phyloP scores from a whole-genome alignment of 441 rosid species.

The Rhodomyrtus psidioides region DNA sequence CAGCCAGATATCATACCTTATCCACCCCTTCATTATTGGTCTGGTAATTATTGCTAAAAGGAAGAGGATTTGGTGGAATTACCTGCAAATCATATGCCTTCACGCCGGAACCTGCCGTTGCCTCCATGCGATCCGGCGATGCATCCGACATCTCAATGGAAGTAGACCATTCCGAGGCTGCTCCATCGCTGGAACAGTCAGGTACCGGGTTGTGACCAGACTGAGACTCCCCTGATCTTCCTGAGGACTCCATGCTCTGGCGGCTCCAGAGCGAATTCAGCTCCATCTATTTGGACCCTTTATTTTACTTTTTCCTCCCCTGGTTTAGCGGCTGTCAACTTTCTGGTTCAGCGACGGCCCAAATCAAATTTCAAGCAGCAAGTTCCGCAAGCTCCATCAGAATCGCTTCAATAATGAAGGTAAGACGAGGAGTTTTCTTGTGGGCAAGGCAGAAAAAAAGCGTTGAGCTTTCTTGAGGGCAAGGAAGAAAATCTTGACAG shows the following conservation, averaged over 20 bases:
- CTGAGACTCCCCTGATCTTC: conserved; percentile 15
- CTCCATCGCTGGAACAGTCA: conserved; percentile 28
- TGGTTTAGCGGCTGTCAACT: not conserved
- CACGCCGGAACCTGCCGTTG: conserved; percentile 21
- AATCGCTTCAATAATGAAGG: not conserved
- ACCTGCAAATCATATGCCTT: conserved; percentile 41
- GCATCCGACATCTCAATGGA: conserved; percentile 28
- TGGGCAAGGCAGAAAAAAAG: not conserved
- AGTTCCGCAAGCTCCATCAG: not conserved
- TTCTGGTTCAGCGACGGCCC: not conserved
- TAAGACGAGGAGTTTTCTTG: not conserved
- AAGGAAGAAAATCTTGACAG: not conserved
- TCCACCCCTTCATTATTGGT: too few species aligned
- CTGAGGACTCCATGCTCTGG: conserved; percentile 26
- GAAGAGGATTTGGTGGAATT: conserved; percentile 10
- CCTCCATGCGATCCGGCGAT: conserved; percentile 28
- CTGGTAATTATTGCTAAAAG: not conserved
- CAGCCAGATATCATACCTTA: not conserved
- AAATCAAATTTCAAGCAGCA: not conserved
- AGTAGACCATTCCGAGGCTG: conserved; percentile 29
- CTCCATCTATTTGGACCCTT: conserved; percentile 32
- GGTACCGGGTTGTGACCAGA: not conserved
- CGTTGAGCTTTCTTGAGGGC: not conserved
- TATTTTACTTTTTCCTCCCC: not conserved
- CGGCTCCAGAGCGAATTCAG: conserved; percentile 38